phyloP scores from a whole-genome alignment of 163 green algal species.

The Chlamydomonas reinhardtii region DNA sequence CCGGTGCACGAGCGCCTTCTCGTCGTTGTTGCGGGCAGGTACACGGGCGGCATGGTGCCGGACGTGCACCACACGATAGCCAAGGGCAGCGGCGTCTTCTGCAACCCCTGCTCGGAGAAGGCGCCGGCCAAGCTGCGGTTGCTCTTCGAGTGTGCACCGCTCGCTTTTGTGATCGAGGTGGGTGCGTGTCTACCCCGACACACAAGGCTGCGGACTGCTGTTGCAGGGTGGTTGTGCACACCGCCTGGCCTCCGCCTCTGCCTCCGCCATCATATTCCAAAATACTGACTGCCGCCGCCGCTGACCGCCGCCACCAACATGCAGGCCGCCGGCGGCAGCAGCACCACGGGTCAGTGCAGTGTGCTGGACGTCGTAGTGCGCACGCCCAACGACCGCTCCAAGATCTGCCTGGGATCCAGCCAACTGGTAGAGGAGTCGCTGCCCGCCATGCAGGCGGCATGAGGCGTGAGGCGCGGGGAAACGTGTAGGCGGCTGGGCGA shows the following conservation, averaged over 20 bases:
- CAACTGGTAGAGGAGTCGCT: slow-evolving; percentile 75
- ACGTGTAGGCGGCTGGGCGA: no score
- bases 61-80: slow-evolving; percentile 92
- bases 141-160: slow-evolving; percentile 87
- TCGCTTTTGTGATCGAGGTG: slow-evolving; percentile 82
- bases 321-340: slow-evolving; percentile 82
- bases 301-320: no score
- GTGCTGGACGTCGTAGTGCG: slow-evolving; percentile 68
- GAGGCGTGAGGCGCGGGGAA: neutral
- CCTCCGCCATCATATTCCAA: no score
- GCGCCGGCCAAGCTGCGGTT: slow-evolving; percentile 87
- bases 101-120: slow-evolving; percentile 76
- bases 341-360: slow-evolving; percentile 59
- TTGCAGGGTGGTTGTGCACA: no score
- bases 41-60: slow-evolving; percentile 90
- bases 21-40: slow-evolving; percentile 61
- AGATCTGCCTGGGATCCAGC: slow-evolving; percentile 76
- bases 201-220: no score
- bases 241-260: no score
- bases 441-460: slow-evolving; percentile 64
- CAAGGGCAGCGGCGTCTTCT: slow-evolving; percentile 94
- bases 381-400: slow-evolving; percentile 50
- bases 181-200: neutral
- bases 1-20: no score
- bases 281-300: no score